Percentiles rank a stretch among this genome's conserved stretches.
Evolutionary conservation across 2,329 filamentous ascomycete genomes (phyloP).

Genomic region (Epichloe sibirici): DNA sequence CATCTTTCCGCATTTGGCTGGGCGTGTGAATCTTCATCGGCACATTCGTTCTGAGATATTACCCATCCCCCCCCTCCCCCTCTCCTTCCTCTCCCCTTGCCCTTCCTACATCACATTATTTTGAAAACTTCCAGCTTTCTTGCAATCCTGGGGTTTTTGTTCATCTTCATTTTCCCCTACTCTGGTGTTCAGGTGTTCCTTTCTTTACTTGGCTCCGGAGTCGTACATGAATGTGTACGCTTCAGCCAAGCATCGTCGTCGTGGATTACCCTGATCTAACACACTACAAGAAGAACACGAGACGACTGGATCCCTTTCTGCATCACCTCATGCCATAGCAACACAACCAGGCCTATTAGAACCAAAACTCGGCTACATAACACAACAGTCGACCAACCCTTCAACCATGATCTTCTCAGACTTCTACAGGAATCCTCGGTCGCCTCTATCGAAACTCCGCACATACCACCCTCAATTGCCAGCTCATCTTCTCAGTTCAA

Average conservation of each 20-base stretch:
- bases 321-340: background rate
- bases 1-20: slow-evolving; percentile 1
- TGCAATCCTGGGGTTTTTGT: background rate
- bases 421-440: slow-evolving; percentile 43
- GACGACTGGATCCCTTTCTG: background rate
- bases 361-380: background rate
- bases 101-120: background rate
- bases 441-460: slow-evolving; percentile 40
- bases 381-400: background rate
- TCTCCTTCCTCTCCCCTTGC: background rate
- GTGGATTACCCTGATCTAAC: background rate
- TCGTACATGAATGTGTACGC: background rate
- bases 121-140: background rate
- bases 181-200: background rate
- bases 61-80: background rate
- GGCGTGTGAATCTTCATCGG: background rate
- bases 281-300: background rate
- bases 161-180: background rate
- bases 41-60: background rate
- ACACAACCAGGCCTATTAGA: background rate
- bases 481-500: slow-evolving; percentile 15
- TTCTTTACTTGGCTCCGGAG: background rate
- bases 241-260: background rate
- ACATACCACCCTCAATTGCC: slow-evolving; percentile 22
- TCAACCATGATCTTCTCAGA: slow-evolving; percentile 44